A percentile compares a stretch with the other conserved stretches of the same genome.
Evolutionary conservation across 805 yeast genomes (phyloP).

Genomic region (Pichia californica): DNA sequence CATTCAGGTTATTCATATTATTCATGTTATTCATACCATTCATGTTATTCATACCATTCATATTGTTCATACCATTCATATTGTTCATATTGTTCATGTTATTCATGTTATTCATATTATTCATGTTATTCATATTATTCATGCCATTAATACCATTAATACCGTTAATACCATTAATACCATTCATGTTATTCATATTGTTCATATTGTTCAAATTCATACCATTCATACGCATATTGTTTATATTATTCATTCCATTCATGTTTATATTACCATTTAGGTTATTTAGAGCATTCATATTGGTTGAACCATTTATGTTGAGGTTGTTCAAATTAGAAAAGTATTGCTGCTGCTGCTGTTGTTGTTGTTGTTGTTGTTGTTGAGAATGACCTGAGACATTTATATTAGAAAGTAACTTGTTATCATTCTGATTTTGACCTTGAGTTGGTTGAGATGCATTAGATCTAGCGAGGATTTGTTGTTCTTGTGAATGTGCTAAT

Average conservation of each 20-base stretch:
- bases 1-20: neutral
- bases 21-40: neutral
- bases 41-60: neutral
- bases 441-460: no score
- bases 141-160: neutral
- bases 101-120: neutral
- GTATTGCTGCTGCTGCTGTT: no score
- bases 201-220: constrained; percentile 1
- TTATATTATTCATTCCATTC: neutral
- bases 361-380: no score
- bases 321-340: constrained; percentile 3
- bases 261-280: neutral
- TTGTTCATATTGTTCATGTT: neutral
- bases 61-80: constrained; percentile 1
- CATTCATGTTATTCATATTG: neutral
- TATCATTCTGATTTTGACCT: no score
- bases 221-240: neutral
- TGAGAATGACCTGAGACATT: constrained; percentile 1
- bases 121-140: constrained; percentile 10
- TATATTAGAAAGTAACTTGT: neutral
- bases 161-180: neutral
- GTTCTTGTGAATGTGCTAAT: no score
- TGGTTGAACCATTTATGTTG: neutral
- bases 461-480: no score
- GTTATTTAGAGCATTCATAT: neutral